Evolutionary conservation across 31 red algal species (phyloP), one percentile per base, ranked within the genome.

Genomic region (Porphyra umbilicalis): DNA sequence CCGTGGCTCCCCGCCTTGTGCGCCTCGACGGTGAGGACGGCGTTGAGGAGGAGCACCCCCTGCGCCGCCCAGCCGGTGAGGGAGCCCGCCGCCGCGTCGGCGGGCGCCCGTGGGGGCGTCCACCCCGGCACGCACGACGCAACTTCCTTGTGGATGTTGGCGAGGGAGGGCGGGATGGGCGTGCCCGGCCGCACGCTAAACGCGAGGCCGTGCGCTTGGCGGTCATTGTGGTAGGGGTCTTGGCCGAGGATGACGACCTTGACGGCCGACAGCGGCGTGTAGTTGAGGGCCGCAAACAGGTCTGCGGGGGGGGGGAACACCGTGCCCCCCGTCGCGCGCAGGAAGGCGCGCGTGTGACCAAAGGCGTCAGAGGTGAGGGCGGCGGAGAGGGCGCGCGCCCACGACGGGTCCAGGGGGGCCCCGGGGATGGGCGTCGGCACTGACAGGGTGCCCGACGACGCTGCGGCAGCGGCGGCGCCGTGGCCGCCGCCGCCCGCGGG

Each of bases 211-310:
- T 99, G 98, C 36, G 98, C 98, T 83, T 99, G 98, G 11, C 95
- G 42, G n/a, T 83, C 88, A 32, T 92, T 90, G 79, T 99, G 98
- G 78, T 99, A 99, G 6, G 98, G 98, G 75, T 99, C 98, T 44
- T 99, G 98, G 32, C 98, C 98, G 38, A 99, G 88, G 35, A 99
- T 99, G 76, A 99, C 98, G 2, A 99, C 98, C 29, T 84, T 81
- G 9, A 91, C 92, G 37, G 88, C 84, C 0, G 79, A 14, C 16
- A 97, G 90, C 7, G 91, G 77, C 1, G 82, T 88, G 29, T 87
- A 88, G 85, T 90, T 89, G 79, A 97, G 90, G 9, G 95, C 90
- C 4, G 88, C 85, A 75, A 97, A 97, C 31, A 93, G 57, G 79
- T 86, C 79, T 6, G 86, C 82, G 4, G 88, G 81, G 36, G 95